A percentile compares a stretch with the other conserved stretches of the same genome.
These are phyloP conservation scores for Hortaea werneckii DNA, from an alignment of 2,329 filamentous ascomycete species.

Conservation along the genomic window DNA sequence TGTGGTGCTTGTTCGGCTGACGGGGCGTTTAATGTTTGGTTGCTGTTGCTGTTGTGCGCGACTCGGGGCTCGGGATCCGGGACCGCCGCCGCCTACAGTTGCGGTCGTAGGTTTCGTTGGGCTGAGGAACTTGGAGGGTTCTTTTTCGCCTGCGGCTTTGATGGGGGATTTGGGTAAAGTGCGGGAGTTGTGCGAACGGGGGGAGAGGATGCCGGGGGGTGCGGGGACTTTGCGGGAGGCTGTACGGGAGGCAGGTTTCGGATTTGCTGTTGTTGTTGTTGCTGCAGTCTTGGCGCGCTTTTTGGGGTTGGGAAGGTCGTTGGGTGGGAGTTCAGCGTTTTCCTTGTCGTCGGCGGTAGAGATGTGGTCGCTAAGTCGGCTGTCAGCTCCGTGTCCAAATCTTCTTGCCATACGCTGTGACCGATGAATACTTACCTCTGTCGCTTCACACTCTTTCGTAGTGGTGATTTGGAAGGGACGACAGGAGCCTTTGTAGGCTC, in stretches of 20 bases:
- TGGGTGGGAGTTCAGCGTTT: slow-evolving; percentile 64
- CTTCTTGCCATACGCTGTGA: slow-evolving; percentile 8
- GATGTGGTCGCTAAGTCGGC: slow-evolving; percentile 48
- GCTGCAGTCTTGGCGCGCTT: slow-evolving; percentile 42
- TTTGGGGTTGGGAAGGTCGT: slow-evolving; percentile 56
- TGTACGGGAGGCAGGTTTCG: slow-evolving; percentile 24
- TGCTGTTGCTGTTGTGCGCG: slow-evolving; percentile 51
- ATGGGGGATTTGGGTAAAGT: slow-evolving; percentile 50
- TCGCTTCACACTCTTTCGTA: slow-evolving; percentile 19
- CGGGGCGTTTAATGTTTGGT: too few species aligned
- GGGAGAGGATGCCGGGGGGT: slow-evolving; percentile 54
- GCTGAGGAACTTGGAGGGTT: slow-evolving; percentile 52
- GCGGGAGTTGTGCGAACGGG: slow-evolving; percentile 71
- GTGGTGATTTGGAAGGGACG: slow-evolving; percentile 2
- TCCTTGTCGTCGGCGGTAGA: slow-evolving; percentile 48
- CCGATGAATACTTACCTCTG: slow-evolving; percentile 26
- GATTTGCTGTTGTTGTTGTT: slow-evolving; percentile 19
- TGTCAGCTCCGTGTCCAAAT: slow-evolving; percentile 15
- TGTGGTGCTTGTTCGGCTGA: slow-evolving; percentile 31
- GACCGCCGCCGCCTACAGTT: slow-evolving; percentile 13
- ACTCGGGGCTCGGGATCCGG: slow-evolving; percentile 42
- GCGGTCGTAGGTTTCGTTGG: slow-evolving; percentile 28
- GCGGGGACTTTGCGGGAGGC: slow-evolving; percentile 22
- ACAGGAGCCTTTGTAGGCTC: slow-evolving; percentile 5
- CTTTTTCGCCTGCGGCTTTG: slow-evolving; percentile 31